Evolutionary conservation across 805 yeast species (phyloP).

Genomic region (Candida xyloterini): DNA sequence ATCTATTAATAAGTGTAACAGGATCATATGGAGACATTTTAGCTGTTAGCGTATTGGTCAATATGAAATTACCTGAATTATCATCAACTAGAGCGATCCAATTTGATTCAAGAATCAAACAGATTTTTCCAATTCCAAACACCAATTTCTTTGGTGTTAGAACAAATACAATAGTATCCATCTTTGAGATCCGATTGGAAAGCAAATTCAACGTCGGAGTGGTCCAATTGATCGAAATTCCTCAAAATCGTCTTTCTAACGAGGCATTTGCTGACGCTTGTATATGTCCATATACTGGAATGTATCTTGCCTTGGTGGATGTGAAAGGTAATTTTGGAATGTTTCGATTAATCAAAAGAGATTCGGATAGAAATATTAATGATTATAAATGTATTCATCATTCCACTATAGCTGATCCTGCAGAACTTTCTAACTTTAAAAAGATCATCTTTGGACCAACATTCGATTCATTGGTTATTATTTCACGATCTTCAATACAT

Average conservation of each 20-base stretch:
- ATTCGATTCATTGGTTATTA: conserved; percentile 29
- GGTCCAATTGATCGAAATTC: conserved; percentile 25
- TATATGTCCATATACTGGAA: conserved; percentile 41
- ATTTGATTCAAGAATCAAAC: conserved; percentile 30
- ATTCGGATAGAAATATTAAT: neutral
- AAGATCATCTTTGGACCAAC: conserved; percentile 44
- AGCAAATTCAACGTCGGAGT: conserved; percentile 14
- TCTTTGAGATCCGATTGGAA: conserved; percentile 25
- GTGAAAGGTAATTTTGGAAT: conserved; percentile 50
- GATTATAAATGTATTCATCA: conserved; percentile 5
- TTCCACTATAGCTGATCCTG: conserved; percentile 33
- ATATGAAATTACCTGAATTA: conserved; percentile 8
- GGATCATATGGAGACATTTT: conserved; percentile 34
- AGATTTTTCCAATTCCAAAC: conserved; percentile 19
- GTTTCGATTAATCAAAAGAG: conserved; percentile 27
- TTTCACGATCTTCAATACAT: conserved; percentile 45
- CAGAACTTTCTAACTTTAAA: conserved; percentile 57
- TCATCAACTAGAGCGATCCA: conserved; percentile 17
- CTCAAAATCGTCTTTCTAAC: conserved; percentile 18
- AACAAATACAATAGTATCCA: conserved; percentile 28
- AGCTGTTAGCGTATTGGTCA: conserved; percentile 26
- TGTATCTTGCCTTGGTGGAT: conserved; percentile 45
- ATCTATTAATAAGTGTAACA: conserved; percentile 28
- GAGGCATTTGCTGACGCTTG: conserved; percentile 38
- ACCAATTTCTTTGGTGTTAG: conserved; percentile 26